Conservation (phyloP, 345 rosid genomes). For the Eutrema yunnanense region DNA sequence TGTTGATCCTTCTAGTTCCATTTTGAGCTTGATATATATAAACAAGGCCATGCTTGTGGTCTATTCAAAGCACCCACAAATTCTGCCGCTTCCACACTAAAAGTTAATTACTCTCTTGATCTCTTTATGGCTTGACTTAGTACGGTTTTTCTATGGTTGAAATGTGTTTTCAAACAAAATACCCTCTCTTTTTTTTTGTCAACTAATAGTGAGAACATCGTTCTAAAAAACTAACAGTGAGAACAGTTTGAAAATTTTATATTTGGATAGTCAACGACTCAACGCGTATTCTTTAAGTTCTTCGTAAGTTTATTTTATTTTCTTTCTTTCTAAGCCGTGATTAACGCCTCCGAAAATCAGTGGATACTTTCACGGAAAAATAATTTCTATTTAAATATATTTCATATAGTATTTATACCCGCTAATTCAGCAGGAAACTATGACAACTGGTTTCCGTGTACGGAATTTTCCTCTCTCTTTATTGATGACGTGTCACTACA, state of each 20-base stretch:
- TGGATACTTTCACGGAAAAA: neutral
- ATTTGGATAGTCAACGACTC: conserved; percentile 8
- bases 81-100: too few relatives aligned
- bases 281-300: conserved; percentile 25
- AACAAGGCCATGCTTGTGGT: too few relatives aligned
- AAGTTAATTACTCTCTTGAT: too few relatives aligned
- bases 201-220: too few relatives aligned
- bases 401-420: neutral
- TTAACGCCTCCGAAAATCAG: conserved; percentile 41
- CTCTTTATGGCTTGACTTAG: too few relatives aligned
- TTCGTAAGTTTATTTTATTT: neutral
- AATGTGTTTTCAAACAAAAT: too few relatives aligned
- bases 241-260: neutral
- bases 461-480: conserved; percentile 15
- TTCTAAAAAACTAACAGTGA: conserved; percentile 9
- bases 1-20: too few relatives aligned
- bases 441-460: conserved; percentile 27
- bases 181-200: too few relatives aligned
- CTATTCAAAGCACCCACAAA: too few relatives aligned
- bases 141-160: too few relatives aligned
- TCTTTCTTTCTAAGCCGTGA: conserved; percentile 43
- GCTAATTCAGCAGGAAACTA: conserved; percentile 30
- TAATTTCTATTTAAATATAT: neutral
- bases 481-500: conserved; percentile 11
- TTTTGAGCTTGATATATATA: too few relatives aligned